Evolutionary conservation across 257 asterid genomes (phyloP).

Genomic region (Scutellaria barbata): DNA sequence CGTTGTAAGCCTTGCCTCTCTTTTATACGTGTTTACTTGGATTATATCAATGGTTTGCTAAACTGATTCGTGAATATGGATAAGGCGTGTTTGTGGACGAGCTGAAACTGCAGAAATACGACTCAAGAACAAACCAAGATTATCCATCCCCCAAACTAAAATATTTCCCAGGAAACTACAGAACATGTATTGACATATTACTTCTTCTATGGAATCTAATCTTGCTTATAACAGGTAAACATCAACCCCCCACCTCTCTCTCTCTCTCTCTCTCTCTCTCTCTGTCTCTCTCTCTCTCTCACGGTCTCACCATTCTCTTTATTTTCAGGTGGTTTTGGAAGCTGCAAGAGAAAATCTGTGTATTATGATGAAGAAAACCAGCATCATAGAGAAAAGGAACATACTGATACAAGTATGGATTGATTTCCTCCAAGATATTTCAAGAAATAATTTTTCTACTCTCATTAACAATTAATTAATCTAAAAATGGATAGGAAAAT

Average conservation of each 20-base stretch:
- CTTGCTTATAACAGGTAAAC: constrained; percentile 27
- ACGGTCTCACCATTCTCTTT: neutral
- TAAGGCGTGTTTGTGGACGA: constrained; percentile 36
- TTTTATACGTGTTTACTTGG: neutral
- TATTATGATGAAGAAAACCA: constrained; percentile 27
- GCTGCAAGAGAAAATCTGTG: neutral
- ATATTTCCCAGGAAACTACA: constrained; percentile 45
- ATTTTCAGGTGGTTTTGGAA: constrained; percentile 31
- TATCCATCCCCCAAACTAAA: neutral
- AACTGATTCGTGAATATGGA: constrained; percentile 11
- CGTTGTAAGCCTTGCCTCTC: constrained; percentile 35
- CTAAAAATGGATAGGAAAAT: neutral
- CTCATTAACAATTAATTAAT: neutral
- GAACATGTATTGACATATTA: constrained; percentile 42
- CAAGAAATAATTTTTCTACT: neutral
- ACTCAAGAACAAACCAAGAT: neutral
- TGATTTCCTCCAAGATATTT: neutral
- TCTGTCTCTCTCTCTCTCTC: neutral
- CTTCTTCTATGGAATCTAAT: constrained; percentile 36
- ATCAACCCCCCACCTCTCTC: neutral
- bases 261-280: neutral
- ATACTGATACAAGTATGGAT: constrained; percentile 20
- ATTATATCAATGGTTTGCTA: constrained; percentile 1
- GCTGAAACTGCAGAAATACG: constrained; percentile 7
- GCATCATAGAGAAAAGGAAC: neutral